Conservation (phyloP, 176 grass and related monocot species). For the Coix lacrymajobi region DNA sequence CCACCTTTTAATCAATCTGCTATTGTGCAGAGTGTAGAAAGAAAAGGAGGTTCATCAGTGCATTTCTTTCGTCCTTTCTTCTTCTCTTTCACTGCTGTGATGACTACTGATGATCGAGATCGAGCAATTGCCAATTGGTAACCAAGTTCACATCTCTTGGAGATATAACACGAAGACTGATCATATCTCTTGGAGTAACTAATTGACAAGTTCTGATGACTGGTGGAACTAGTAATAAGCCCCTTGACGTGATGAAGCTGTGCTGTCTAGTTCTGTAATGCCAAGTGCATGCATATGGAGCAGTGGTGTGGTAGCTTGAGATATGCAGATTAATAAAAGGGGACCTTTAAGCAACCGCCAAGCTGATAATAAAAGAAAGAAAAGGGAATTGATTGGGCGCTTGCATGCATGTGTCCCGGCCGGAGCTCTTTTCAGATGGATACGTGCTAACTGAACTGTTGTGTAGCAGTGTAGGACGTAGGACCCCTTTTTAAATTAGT, state of each 20-base stretch:
- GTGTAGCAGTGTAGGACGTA: neutral
- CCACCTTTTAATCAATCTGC: neutral
- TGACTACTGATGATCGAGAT: neutral
- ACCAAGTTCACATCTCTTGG: neutral
- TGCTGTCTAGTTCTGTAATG: conserved; percentile 2
- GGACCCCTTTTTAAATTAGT: conserved; percentile 21
- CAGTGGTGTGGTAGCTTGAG: neutral
- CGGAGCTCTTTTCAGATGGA: conserved; percentile 13
- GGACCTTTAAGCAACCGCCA: conserved; percentile 38
- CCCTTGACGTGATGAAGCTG: neutral
- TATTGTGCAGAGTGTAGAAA: no score
- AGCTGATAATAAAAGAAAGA: neutral
- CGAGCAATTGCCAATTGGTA: neutral
- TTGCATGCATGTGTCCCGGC: conserved; percentile 31
- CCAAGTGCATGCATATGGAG: conserved; percentile 21
- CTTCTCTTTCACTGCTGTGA: neutral
- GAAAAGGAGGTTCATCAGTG: neutral
- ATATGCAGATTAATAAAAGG: conserved; percentile 25
- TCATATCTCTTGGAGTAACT: neutral
- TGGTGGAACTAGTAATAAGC: neutral
- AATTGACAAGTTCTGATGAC: neutral
- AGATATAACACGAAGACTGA: no score
- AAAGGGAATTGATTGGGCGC: conserved; percentile 18
- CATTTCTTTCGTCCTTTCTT: neutral
- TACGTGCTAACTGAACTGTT: conserved; percentile 14